Base-by-base conservation (phyloP, 768 basidiomycete species). In the Xanthoconium stramineum region DNA sequence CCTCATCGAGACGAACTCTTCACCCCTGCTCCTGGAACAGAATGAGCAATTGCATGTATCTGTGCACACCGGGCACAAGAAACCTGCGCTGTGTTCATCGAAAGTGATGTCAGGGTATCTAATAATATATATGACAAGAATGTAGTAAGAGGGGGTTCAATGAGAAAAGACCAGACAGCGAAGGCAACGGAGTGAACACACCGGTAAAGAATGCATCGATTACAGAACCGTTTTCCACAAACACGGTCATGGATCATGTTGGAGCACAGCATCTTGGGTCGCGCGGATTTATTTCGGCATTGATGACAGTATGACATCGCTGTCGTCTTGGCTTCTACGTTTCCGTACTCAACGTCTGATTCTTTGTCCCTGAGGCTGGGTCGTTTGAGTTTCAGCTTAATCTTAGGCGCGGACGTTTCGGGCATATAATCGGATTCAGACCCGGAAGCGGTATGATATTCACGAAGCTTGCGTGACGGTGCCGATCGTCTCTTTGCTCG, bases 1-100 rank as follows among this genome's bases (percentile, higher is more conserved):
- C 43, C 68, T 59, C 60, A 67, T 67, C 9, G 74, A 67, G 11
- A 81, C 53, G 55, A 81, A 83, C 12, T 64, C 59, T 49, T 81
- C 83, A 6, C 82, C 81, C 6, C 83, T 74, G 55, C 59, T 73
- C 29, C 65, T 58, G 14, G 76, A 71, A 60, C 82, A 83, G 0
- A 6, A 0, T 12, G 79, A 77, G 62, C 83, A 84, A 44, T 78
- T 81, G 66, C 83, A 85, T 12, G 58, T 75, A 12, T 69, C 61
- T 4, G 64, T 61, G 61, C 82, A 84, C 14, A 28, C 59, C 0
- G 83, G 83, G 59, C 83, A 85, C 24, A 61, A 52, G 50, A 76
- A 78, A 8, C 63, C 51, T 5, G 59, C 57, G 38, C 59, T 69
- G 19, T 54, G 63, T 35, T 62, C 44, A 33, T 75, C 67, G 55